Evolutionary conservation across 164 flowering plant genomes (phyloP).

Genomic region (Macadamia tetraphylla): DNA sequence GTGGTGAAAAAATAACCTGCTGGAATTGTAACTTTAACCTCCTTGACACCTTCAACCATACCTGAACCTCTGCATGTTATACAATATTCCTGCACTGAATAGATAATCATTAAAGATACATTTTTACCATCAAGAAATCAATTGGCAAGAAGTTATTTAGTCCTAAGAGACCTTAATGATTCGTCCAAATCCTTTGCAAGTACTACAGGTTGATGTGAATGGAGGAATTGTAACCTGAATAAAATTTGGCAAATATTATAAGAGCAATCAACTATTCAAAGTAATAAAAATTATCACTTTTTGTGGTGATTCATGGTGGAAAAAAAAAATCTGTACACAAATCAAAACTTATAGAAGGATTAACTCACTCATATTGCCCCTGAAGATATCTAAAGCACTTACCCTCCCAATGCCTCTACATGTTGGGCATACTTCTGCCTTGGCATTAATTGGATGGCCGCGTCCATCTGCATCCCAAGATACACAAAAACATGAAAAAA

Average conservation of each 20-base stretch:
- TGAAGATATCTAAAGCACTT: conserved; percentile 23
- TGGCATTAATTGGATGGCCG: conserved; percentile 66
- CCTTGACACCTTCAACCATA: conserved; percentile 61
- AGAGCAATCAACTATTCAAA: neutral
- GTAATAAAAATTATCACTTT: neutral
- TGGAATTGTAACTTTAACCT: conserved; percentile 66
- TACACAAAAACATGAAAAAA: conserved; percentile 1
- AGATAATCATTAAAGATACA: conserved; percentile 5
- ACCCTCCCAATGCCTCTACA: conserved; percentile 76
- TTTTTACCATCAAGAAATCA: conserved; percentile 4
- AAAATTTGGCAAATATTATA: conserved; percentile 5
- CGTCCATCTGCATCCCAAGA: conserved; percentile 56
- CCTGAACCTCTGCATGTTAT: conserved; percentile 63
- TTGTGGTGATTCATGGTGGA: neutral
- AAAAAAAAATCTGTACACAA: conserved; percentile 3
- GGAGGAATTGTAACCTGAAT: conserved; percentile 84
- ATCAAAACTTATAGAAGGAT: neutral
- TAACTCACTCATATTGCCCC: conserved; percentile 7
- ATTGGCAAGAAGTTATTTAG: neutral
- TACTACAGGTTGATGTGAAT: conserved; percentile 70
- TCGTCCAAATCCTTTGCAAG: conserved; percentile 73
- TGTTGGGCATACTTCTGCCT: conserved; percentile 49
- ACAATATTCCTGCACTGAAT: conserved; percentile 54
- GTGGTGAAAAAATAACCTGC: conserved; percentile 48
- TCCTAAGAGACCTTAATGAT: conserved; percentile 46